Conservation (phyloP, 306 rosid genomes). For the Hippophae tibetana region DNA sequence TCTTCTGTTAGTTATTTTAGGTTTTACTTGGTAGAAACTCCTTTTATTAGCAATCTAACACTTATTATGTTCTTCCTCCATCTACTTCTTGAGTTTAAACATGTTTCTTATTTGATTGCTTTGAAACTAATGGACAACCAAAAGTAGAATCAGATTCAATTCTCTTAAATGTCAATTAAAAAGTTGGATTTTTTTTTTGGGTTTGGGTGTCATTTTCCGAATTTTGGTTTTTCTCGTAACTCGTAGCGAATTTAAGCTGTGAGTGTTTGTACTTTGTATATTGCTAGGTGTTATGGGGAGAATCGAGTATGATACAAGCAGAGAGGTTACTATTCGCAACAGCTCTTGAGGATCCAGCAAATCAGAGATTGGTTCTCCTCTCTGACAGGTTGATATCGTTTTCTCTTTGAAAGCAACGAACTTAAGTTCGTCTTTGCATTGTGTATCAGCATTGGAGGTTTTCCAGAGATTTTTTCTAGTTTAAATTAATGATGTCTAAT, state of each 20-base stretch:
- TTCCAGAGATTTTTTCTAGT: too few relatives aligned
- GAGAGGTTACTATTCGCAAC: conserved; percentile 32
- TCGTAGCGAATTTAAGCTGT: background rate
- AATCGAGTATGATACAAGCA: conserved; percentile 44
- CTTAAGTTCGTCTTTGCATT: background rate
- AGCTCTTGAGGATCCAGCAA: conserved; percentile 82
- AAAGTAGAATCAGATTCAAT: background rate
- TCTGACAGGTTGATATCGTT: conserved; percentile 65
- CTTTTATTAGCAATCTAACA: too few relatives aligned
- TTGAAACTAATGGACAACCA: background rate
- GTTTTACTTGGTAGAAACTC: background rate
- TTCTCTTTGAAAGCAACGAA: background rate
- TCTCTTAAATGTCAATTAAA: background rate
- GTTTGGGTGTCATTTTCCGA: too few relatives aligned
- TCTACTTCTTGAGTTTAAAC: background rate
- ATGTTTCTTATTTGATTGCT: background rate
- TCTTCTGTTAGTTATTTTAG: background rate
- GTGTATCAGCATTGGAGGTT: too few relatives aligned
- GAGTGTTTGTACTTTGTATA: background rate
- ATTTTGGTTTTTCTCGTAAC: background rate
- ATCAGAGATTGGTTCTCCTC: conserved; percentile 89
- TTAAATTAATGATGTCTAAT: too few relatives aligned
- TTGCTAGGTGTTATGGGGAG: conserved; percentile 45
- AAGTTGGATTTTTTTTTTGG: background rate
- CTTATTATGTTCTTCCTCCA: too few relatives aligned